Evolutionary conservation across 2,329 filamentous ascomycete genomes (phyloP).

Genomic region (Oidium heveae): DNA sequence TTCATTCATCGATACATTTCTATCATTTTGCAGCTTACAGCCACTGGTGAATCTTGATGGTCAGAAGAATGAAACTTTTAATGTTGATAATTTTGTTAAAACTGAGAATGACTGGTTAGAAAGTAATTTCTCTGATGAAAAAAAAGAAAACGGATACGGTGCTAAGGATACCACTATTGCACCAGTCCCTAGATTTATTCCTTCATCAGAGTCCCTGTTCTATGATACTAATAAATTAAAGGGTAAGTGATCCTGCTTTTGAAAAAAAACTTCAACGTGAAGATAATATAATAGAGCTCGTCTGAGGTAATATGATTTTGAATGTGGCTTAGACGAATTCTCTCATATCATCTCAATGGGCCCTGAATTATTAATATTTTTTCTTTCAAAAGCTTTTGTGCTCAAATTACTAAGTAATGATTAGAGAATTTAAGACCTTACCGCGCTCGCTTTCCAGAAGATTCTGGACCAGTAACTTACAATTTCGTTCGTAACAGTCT

Average conservation of each 20-base stretch:
- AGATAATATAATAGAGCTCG: too few species aligned
- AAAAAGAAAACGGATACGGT: not conserved
- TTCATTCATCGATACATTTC: constrained; percentile 41
- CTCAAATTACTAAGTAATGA: not conserved
- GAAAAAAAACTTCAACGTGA: too few species aligned
- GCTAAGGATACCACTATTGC: not conserved
- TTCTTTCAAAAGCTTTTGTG: too few species aligned
- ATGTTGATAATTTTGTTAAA: constrained; percentile 18
- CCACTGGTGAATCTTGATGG: constrained; percentile 14
- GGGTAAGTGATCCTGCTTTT: not conserved
- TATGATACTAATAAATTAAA: not conserved
- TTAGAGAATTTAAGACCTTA: not conserved
- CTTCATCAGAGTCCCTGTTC: constrained; percentile 29
- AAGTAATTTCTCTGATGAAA: not conserved
- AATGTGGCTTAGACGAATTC: too few species aligned
- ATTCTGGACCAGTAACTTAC: constrained; percentile 8
- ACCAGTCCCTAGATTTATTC: constrained; percentile 3
- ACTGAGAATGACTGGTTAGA: constrained; percentile 4
- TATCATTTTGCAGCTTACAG: constrained; percentile 42
- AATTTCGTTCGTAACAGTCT: constrained; percentile 27
- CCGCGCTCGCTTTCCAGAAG: constrained; percentile 4
- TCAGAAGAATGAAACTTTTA: constrained; percentile 23
- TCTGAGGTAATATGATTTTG: too few species aligned
- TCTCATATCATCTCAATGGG: too few species aligned
- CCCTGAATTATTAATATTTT: too few species aligned